These are phyloP conservation scores for Trichoderma asperelloides DNA, from an alignment of 495 filamentous ascomycete species.

Conservation along the genomic window DNA sequence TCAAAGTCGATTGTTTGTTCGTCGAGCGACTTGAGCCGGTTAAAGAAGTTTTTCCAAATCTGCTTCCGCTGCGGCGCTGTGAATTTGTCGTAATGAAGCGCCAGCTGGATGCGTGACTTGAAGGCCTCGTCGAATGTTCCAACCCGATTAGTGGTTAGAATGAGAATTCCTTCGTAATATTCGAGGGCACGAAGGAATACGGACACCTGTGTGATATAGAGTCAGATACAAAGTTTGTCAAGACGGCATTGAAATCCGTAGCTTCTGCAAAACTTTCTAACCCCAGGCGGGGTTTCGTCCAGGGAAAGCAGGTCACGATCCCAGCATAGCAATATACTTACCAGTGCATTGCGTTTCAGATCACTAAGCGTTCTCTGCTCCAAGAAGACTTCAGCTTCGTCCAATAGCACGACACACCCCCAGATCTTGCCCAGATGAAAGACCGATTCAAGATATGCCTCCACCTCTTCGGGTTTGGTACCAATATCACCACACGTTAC, in stretches of 20 bases:
- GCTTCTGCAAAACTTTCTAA: too few species aligned
- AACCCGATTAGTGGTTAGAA: conserved; percentile 32
- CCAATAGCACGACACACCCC: conserved; percentile 16
- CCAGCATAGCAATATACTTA: too few species aligned
- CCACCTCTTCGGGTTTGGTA: conserved; percentile 27
- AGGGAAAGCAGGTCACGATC: too few species aligned
- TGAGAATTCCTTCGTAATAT: conserved; percentile 36
- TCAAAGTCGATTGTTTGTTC: conserved; percentile 7
- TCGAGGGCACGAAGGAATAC: conserved; percentile 36
- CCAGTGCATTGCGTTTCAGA: conserved; percentile 35
- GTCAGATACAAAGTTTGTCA: too few species aligned
- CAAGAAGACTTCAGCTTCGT: conserved; percentile 22
- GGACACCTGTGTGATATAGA: too few species aligned
- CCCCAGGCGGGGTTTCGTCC: too few species aligned
- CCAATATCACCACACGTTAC: conserved; percentile 41
- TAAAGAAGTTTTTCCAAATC: conserved; percentile 16
- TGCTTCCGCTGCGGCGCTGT: conserved; percentile 9
- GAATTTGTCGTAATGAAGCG: conserved; percentile 21
- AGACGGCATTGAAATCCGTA: too few species aligned
- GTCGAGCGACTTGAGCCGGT: conserved; percentile 13
- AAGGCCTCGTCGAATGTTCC: conserved; percentile 33
- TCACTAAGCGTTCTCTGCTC: conserved; percentile 28
- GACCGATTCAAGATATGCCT: conserved; percentile 32
- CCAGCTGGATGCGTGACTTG: conserved; percentile 36
- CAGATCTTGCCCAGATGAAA: conserved; percentile 31